phyloP scores from a whole-genome alignment of 805 yeast genomes.

The Pichia membranifaciens region DNA sequence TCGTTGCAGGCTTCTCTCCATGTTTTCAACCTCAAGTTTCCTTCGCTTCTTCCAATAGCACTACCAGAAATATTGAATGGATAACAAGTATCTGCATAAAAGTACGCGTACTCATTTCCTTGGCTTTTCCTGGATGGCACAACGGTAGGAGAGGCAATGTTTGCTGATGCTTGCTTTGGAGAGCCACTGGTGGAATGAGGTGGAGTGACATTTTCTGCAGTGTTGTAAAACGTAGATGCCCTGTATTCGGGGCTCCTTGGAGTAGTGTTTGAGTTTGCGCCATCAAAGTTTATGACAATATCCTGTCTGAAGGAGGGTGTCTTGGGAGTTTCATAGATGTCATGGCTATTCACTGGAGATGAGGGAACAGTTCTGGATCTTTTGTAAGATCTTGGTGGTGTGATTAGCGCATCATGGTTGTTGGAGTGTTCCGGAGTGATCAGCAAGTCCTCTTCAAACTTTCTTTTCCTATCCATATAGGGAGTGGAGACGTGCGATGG shows the following conservation, averaged over 20 bases:
- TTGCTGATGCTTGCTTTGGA: constrained; percentile 19
- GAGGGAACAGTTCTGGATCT: constrained; percentile 29
- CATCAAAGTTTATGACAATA: not conserved
- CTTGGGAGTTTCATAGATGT: constrained; percentile 16
- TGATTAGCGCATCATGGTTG: constrained; percentile 4
- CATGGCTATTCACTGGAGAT: constrained; percentile 19
- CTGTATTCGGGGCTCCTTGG: constrained; percentile 15
- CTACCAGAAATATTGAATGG: constrained; percentile 25
- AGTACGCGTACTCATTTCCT: constrained; percentile 21
- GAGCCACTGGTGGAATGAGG: constrained; percentile 25
- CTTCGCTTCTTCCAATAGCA: constrained; percentile 22
- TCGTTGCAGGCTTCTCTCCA: constrained; percentile 39
- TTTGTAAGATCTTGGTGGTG: constrained; percentile 17
- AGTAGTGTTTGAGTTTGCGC: not conserved
- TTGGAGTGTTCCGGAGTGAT: constrained; percentile 1
- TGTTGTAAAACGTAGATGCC: constrained; percentile 1
- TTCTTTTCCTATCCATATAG: constrained; percentile 4
- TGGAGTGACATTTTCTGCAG: constrained; percentile 20
- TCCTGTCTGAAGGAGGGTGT: constrained; percentile 18
- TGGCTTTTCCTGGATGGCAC: constrained; percentile 14
- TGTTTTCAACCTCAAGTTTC: constrained; percentile 33
- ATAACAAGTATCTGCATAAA: constrained; percentile 34
- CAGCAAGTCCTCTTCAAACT: constrained; percentile 1
- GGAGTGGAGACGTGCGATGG: not conserved
- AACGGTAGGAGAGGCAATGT: constrained; percentile 18